Percentiles rank a stretch among this genome's conserved stretches.
These are phyloP conservation scores for Nosema muscidifuracis DNA, from an alignment of 371 early-diverging fungal species.

Conservation along the genomic window DNA sequence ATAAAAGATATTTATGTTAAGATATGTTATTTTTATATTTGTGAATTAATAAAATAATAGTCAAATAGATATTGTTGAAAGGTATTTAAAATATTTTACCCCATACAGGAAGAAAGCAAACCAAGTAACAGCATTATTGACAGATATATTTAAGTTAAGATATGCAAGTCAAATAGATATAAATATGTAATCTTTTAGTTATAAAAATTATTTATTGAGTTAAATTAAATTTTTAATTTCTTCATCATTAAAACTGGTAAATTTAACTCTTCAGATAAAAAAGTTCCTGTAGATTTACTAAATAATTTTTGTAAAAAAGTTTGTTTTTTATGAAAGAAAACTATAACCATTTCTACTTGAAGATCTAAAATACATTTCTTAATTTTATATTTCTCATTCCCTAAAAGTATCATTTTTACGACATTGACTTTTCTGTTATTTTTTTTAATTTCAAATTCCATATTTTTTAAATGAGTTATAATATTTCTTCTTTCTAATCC, in stretches of 20 bases:
- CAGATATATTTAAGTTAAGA: no score
- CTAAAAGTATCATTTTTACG: not conserved
- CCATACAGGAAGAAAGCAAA: no score
- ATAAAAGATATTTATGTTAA: no score
- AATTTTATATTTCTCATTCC: slow-evolving; percentile 2
- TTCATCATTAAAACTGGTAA: not conserved
- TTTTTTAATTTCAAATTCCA: not conserved
- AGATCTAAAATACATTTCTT: not conserved
- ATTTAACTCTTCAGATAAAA: not conserved
- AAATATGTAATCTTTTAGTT: no score
- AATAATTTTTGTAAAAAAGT: not conserved
- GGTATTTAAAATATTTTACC: no score
- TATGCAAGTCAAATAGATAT: no score
- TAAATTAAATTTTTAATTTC: not conserved
- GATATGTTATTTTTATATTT: no score
- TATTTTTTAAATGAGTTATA: not conserved
- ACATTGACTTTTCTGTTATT: not conserved
- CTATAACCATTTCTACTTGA: not conserved
- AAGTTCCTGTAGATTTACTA: not conserved
- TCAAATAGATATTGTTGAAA: no score
- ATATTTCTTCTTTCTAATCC: slow-evolving; percentile 4
- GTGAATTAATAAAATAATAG: no score
- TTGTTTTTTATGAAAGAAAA: not conserved
- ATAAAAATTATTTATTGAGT: no score
- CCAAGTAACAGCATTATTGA: no score